A percentile compares a stretch with the other conserved stretches of the same genome.
These are phyloP conservation scores for Coniochaeta prunicola DNA, from an alignment of 2,329 filamentous ascomycete species.

Conservation along the genomic window DNA sequence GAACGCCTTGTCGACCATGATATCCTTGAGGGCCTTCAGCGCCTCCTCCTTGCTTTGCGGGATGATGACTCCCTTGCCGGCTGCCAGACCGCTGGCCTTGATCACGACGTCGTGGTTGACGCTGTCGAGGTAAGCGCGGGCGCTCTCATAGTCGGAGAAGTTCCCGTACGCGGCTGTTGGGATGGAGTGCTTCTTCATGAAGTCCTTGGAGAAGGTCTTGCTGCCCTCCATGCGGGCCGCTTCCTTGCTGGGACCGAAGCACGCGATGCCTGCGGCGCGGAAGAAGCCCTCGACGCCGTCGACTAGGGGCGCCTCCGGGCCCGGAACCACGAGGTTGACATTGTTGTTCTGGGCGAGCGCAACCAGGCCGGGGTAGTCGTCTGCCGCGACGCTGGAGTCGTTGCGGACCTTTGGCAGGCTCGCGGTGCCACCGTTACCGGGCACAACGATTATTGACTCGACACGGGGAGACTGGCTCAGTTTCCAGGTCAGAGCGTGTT, in stretches of 20 bases:
- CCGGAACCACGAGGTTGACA: conserved; percentile 79
- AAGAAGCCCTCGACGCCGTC: conserved; percentile 85
- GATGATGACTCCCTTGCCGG: conserved; percentile 92
- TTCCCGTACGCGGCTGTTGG: conserved; percentile 89
- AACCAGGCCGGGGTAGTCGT: conserved; percentile 74
- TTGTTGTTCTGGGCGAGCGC: conserved; percentile 64
- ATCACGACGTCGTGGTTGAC: conserved; percentile 75
- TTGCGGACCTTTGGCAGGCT: conserved; percentile 66
- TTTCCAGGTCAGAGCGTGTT: conserved; percentile 94
- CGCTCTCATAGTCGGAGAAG: conserved; percentile 70
- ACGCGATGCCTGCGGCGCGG: conserved; percentile 62
- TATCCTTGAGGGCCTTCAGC: conserved; percentile 71
- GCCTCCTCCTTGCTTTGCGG: conserved; percentile 78
- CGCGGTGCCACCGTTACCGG: conserved; percentile 84
- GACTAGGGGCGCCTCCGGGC: conserved; percentile 89
- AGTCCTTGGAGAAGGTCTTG: conserved; percentile 96
- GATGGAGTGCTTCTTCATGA: conserved; percentile 87
- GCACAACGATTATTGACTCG: conserved; percentile 63
- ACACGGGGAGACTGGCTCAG: conserved; percentile 75
- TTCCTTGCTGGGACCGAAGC: conserved; percentile 78
- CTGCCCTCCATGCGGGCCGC: conserved; percentile 91
- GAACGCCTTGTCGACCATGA: conserved; percentile 86
- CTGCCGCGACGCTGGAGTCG: conserved; percentile 57
- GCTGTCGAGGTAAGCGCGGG: conserved; percentile 65
- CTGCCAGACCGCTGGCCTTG: conserved; percentile 87